Conservation (phyloP, 2,329 filamentous ascomycete genomes). For the Penicillium sp. region DNA sequence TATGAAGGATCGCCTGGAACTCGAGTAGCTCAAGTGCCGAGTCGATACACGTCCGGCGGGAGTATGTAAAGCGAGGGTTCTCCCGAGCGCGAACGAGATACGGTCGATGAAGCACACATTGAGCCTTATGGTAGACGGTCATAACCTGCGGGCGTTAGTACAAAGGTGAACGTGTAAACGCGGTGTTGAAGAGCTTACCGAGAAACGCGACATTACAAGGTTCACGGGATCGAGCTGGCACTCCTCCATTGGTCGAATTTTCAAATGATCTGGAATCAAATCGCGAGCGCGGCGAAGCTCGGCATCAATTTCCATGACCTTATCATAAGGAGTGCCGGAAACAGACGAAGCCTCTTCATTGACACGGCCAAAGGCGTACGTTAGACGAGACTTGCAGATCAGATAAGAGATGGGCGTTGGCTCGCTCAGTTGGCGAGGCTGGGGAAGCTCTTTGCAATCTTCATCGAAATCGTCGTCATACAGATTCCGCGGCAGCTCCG, state of each 20-base stretch:
- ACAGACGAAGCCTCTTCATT: conserved; percentile 44
- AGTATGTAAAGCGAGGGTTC: conserved; percentile 79
- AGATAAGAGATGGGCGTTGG: conserved; percentile 56
- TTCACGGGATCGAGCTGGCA: conserved; percentile 66
- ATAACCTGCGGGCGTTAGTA: conserved; percentile 53
- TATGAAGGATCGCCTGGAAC: conserved; percentile 72
- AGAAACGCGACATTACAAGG: conserved; percentile 76
- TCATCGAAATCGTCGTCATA: conserved; percentile 65
- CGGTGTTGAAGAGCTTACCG: conserved; percentile 38
- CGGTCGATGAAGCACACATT: conserved; percentile 84
- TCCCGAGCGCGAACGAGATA: conserved; percentile 76
- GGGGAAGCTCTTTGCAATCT: conserved; percentile 55
- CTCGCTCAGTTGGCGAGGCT: conserved; percentile 56
- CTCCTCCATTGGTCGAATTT: conserved; percentile 71
- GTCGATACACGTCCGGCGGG: conserved; percentile 78
- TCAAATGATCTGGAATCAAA: conserved; percentile 75
- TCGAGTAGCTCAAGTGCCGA: conserved; percentile 78
- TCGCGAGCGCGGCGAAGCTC: conserved; percentile 58
- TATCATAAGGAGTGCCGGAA: conserved; percentile 55
- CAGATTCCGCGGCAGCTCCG: conserved; percentile 60
- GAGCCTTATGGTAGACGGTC: conserved; percentile 81
- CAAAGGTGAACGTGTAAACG: neutral
- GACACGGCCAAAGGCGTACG: conserved; percentile 45
- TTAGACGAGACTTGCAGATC: conserved; percentile 46
- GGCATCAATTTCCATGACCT: conserved; percentile 59